Conservation (phyloP, 73 alveolate species). For the Symbiodinium natans region DNA sequence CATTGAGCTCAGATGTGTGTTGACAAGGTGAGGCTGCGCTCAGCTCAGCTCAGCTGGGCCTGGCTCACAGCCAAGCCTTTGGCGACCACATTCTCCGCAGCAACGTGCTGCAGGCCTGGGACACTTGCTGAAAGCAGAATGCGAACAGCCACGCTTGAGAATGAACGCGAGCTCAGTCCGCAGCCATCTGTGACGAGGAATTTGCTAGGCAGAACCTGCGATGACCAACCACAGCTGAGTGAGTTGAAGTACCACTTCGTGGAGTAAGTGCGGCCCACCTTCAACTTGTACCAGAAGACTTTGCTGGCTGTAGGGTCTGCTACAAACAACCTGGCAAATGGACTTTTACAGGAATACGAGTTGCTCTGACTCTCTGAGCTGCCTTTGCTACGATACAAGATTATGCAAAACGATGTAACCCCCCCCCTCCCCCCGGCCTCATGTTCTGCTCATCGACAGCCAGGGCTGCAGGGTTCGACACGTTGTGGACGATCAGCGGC, state of each 20-base stretch:
- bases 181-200: conserved; percentile 63
- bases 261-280: not conserved
- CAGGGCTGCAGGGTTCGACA: conserved; percentile 94
- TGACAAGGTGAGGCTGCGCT: not conserved
- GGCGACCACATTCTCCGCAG: conserved; percentile 44
- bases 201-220: conserved; percentile 64
- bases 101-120: conserved; percentile 52
- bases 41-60: not conserved
- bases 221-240: too few species aligned
- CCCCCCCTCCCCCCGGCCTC: not conserved
- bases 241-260: too few species aligned
- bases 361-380: not conserved
- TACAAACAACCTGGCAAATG: conserved; percentile 31
- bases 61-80: conserved; percentile 73
- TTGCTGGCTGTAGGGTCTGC: conserved; percentile 74
- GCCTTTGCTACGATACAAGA: too few species aligned
- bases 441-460: conserved; percentile 71
- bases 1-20: not conserved
- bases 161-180: not conserved
- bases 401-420: not conserved
- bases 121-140: not conserved
- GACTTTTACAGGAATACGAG: not conserved
- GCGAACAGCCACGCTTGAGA: not conserved
- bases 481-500: conserved; percentile 99
- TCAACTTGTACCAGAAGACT: conserved; percentile 51